Base-by-base conservation (phyloP, 192 early-diverging fungal species). In the Coemansia sp. region DNA sequence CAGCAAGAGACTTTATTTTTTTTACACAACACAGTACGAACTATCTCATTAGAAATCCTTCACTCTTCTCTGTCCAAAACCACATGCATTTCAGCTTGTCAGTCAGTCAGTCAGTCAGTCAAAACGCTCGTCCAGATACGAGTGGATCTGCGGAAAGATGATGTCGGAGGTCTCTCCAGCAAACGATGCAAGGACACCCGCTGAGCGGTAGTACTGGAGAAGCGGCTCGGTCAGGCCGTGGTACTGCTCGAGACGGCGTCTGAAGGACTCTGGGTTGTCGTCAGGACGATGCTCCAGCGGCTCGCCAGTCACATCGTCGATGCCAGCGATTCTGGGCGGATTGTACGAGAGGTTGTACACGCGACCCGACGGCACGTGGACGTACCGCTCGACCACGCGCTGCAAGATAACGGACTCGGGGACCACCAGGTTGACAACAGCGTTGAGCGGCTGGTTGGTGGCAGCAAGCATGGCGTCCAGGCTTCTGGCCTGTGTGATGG, bases 331-430 rank as follows among this genome's bases (percentile, higher is more conserved):
- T 62, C 89, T 91, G 4, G 97, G 97, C 43, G 97, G 96, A 65
- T 98, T 99, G 78, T 95, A 99, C 6, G 84, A 86, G 65, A 93
- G 63, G 65, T 99, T 98, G 84, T 99, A 99, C 12, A 95, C 94
- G 6, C 97, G 87, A 6, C 97, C 97, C 44, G 91, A 90, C 16
- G 90, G 86, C 64, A 89, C 89, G 75, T 98, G 97, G 57, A 98
- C 92, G 89, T 94, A 98, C 39, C 97, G 90, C 84, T 95, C 95
- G 81, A 92, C 89, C 54, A 99, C 95, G 10, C 97, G 87, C 66
- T 93, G 84, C 61, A 99, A 71, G 54, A 97, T 96, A 12, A 94
- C 92, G 61, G 87, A 86, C 70, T 95, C 92, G 10, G 97, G 95
- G 19, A 99, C 97, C 64, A 91, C 88, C 61, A 99, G 78, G 71